Percentiles rank a stretch among this genome's conserved stretches.
Evolutionary conservation across 352 stramenopile genomes (phyloP).

Genomic region (Discostella stelligera): DNA sequence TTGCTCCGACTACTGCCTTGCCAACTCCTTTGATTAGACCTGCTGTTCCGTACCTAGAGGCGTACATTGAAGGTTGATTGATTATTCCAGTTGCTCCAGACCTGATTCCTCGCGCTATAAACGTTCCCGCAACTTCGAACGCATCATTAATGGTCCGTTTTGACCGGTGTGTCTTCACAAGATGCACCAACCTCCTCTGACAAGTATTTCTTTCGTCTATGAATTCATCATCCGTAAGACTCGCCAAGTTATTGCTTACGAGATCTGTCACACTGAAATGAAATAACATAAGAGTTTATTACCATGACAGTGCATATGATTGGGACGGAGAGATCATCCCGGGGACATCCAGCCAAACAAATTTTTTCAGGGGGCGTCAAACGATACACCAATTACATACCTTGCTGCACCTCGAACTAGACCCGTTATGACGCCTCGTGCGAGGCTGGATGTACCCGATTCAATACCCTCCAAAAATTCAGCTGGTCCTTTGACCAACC

Average conservation of each 20-base stretch:
- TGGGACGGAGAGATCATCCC: neutral
- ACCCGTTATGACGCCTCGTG: conserved; percentile 72
- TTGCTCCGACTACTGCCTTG: conserved; percentile 67
- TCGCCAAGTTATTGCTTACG: conserved; percentile 74
- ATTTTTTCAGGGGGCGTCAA: neutral
- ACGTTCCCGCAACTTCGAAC: conserved; percentile 62
- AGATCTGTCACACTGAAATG: conserved; percentile 68
- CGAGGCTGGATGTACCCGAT: conserved; percentile 68
- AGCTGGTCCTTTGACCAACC: conserved; percentile 47
- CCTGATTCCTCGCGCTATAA: conserved; percentile 59
- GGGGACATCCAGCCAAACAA: too few species aligned
- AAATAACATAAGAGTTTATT: neutral
- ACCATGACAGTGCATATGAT: neutral
- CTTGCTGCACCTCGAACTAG: conserved; percentile 65
- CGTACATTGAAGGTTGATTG: conserved; percentile 71
- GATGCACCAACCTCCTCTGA: conserved; percentile 67
- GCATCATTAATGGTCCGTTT: conserved; percentile 61
- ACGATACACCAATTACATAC: neutral
- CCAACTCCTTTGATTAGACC: conserved; percentile 70
- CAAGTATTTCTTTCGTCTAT: conserved; percentile 73
- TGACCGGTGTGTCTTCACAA: conserved; percentile 49
- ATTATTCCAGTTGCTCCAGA: conserved; percentile 72
- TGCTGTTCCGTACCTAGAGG: conserved; percentile 68
- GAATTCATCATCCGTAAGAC: conserved; percentile 76
- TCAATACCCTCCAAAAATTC: conserved; percentile 79